Base-by-base conservation (phyloP, 257 asterid genomes). In the Gentiana dahurica region DNA sequence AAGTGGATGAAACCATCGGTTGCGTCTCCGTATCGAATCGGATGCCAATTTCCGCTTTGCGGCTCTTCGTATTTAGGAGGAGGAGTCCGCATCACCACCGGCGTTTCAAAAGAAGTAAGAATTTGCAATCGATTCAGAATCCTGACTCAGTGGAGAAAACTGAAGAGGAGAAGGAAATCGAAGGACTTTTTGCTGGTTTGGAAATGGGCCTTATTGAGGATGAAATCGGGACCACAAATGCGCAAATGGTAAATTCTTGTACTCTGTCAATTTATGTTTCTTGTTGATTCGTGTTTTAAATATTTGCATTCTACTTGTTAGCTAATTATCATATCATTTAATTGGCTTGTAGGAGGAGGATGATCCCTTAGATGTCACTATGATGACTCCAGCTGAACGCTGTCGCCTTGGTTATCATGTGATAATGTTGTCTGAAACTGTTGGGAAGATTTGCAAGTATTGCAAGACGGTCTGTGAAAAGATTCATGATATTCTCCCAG, bases 401-500 rank as follows among this genome's bases (percentile, higher is more conserved):
- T 84, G 96, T 59, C 8, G 33, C 1, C 39, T 68, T 66, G 90
- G 94, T 35, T 66, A 65, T 32, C 87, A 86, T 39, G 62, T 69
- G 32, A 52, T 33, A 54, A 6, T 72, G 51, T 73, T 80, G 10
- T 87, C 84, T 48, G 97, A 90, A 37, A 73, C 79, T 43, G 82
- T 73, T 11, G 97, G 97, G 56, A 47, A 75, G 8, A 11, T 65
- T 12, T 84, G 96, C 81, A 63, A 34, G 57, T 54, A 43, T 49
- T 90, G 97, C 60, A 59, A 49, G 1, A 12, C 43, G 35, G 71
- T 86, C 58, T 53, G 70, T 7, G 52, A 73, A 44, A 84, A 84
- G 50, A 80, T 75, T 34, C 82, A 79, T 67, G 52, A 84, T 56
- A 70, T 82, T 52, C 68, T 82, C 11, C 97, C 96, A 3, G 54